A percentile compares a stretch with the other conserved stretches of the same genome.
Conservation (phyloP, 2,329 filamentous ascomycete genomes). For the Fusarium equiseti region DNA sequence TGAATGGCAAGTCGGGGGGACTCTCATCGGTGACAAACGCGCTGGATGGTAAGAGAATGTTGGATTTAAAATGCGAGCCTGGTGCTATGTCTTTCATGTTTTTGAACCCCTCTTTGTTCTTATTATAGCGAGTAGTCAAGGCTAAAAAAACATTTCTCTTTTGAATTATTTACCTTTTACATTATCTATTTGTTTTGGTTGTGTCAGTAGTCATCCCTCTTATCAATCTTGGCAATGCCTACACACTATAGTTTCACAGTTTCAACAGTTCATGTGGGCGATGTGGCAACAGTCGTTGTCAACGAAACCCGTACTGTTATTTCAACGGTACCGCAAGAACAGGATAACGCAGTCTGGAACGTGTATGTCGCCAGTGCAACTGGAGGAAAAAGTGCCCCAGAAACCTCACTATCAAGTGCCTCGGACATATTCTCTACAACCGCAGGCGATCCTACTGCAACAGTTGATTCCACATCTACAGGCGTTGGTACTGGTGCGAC, state of each 20-base stretch:
- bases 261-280: background rate
- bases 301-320: accelerated
- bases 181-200: accelerated
- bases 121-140: too few species aligned
- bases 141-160: accelerated
- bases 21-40: background rate
- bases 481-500: background rate
- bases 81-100: background rate
- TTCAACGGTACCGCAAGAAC: background rate
- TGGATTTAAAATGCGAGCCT: background rate
- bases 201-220: accelerated
- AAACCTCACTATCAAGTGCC: background rate
- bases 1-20: background rate
- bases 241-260: accelerated
- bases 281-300: background rate
- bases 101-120: accelerated
- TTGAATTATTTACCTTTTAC: accelerated
- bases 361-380: background rate
- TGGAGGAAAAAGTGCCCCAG: accelerated
- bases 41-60: background rate
- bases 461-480: background rate
- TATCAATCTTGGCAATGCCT: too few species aligned
- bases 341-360: too few species aligned
- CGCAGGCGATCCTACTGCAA: background rate
- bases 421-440: background rate